These are phyloP conservation scores for Xerocomus spinulosus DNA, from an alignment of 768 basidiomycete species.

Conservation along the genomic window DNA sequence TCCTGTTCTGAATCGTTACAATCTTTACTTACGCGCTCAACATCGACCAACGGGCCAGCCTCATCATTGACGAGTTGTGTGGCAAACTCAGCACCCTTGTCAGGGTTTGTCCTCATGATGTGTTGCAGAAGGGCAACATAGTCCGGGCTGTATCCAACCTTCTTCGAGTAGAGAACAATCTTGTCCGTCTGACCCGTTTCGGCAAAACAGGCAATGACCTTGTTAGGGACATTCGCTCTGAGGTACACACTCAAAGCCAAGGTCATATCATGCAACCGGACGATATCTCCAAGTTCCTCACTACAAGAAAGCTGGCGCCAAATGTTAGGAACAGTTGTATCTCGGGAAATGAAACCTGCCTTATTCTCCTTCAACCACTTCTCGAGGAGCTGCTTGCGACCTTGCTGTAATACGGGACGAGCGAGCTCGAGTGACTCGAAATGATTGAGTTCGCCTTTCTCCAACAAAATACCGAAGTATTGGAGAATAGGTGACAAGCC, in stretches of 20 bases:
- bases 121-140: conserved; percentile 91
- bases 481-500: conserved; percentile 93
- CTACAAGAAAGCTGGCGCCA: conserved; percentile 82
- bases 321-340: conserved; percentile 11
- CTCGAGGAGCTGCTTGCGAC: conserved; percentile 93
- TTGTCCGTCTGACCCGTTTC: conserved; percentile 99
- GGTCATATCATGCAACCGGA: conserved; percentile 92
- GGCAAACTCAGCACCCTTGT: conserved; percentile 99
- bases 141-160: conserved; percentile 90
- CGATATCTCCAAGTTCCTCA: conserved; percentile 97
- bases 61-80: conserved; percentile 92
- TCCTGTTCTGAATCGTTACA: not conserved
- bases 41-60: conserved; percentile 83
- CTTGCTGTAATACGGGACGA: conserved; percentile 91
- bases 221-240: conserved; percentile 95
- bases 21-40: conserved; percentile 66
- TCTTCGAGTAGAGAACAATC: conserved; percentile 96
- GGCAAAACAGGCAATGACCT: conserved; percentile 98
- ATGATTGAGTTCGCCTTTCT: conserved; percentile 97
- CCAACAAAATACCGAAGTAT: conserved; percentile 97
- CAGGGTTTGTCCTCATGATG: conserved; percentile 92
- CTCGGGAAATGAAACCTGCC: conserved; percentile 37
- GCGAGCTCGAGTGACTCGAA: conserved; percentile 94
- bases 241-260: conserved; percentile 96
- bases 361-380: conserved; percentile 99